A percentile compares a stretch with the other conserved stretches of the same genome.
Evolutionary conservation across 805 yeast species (phyloP).

Genomic region (Ogataea nitratoaversa): DNA sequence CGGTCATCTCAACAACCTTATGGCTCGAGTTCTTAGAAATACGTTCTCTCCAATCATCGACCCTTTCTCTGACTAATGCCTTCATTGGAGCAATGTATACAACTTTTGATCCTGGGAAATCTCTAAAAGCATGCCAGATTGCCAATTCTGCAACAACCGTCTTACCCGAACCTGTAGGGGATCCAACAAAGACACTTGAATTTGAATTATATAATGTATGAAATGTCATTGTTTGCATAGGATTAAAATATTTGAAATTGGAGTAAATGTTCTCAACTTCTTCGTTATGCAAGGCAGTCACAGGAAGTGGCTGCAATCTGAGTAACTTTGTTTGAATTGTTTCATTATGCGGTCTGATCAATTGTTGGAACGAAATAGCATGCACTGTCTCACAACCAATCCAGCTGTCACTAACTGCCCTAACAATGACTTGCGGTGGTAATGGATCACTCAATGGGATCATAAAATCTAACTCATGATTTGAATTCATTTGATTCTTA

Average conservation of each 20-base stretch:
- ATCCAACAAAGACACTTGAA: conserved; percentile 84
- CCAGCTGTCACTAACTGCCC: conserved; percentile 84
- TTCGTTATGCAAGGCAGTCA: conserved; percentile 68
- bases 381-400: conserved; percentile 76
- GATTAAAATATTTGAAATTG: conserved; percentile 84
- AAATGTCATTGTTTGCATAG: conserved; percentile 97
- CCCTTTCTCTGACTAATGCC: conserved; percentile 79
- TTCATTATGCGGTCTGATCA: conserved; percentile 84
- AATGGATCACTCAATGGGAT: conserved; percentile 84
- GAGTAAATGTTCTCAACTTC: conserved; percentile 66
- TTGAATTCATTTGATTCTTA: conserved; percentile 46
- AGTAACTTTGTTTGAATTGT: conserved; percentile 79
- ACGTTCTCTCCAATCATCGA: conserved; percentile 69
- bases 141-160: conserved; percentile 97
- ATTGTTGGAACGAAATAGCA: conserved; percentile 82
- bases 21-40: conserved; percentile 43
- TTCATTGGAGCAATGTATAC: conserved; percentile 90
- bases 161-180: conserved; percentile 98
- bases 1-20: conserved; percentile 72
- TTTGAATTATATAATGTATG: conserved; percentile 80
- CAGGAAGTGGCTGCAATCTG: conserved; percentile 80
- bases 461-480: conserved; percentile 84
- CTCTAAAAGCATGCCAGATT: conserved; percentile 91
- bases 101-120: conserved; percentile 73
- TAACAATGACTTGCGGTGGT: conserved; percentile 83